Conservation (phyloP, 352 stramenopile species). For the Pythium grandisporangium region DNA sequence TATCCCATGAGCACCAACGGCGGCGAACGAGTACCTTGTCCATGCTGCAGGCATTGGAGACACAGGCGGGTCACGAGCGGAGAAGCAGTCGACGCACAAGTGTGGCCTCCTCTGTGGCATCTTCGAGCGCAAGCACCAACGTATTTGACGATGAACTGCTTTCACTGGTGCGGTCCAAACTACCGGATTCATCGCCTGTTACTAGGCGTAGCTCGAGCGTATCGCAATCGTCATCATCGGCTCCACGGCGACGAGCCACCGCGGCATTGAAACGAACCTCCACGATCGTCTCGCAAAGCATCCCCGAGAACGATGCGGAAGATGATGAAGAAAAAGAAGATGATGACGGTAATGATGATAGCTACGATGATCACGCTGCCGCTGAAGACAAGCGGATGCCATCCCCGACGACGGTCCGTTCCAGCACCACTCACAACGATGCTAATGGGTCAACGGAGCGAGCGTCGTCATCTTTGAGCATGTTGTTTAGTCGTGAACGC, state of each 20-base stretch:
- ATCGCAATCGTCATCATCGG: not conserved
- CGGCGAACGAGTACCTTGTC: conserved; percentile 41
- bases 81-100: conserved; percentile 9
- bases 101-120: conserved; percentile 13
- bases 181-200: conserved; percentile 7
- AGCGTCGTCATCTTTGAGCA: no score
- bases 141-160: conserved; percentile 45
- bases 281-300: conserved; percentile 13
- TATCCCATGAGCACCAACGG: conserved; percentile 6
- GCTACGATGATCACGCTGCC: no score
- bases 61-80: not conserved
- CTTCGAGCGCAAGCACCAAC: no score
- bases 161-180: conserved; percentile 32
- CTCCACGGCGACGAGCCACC: not conserved
- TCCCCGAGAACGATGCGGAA: conserved; percentile 22
- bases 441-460: conserved; percentile 6
- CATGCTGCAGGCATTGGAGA: conserved; percentile 49
- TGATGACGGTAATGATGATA: not conserved
- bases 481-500: conserved; percentile 22
- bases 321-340: conserved; percentile 3
- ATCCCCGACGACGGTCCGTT: not conserved
- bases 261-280: conserved; percentile 1
- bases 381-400: no score
- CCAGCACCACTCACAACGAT: not conserved
- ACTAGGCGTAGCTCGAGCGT: not conserved